Percentiles rank a stretch among this genome's conserved stretches.
Conservation (phyloP, 257 asterid species). For the Solanum sejunctum region DNA sequence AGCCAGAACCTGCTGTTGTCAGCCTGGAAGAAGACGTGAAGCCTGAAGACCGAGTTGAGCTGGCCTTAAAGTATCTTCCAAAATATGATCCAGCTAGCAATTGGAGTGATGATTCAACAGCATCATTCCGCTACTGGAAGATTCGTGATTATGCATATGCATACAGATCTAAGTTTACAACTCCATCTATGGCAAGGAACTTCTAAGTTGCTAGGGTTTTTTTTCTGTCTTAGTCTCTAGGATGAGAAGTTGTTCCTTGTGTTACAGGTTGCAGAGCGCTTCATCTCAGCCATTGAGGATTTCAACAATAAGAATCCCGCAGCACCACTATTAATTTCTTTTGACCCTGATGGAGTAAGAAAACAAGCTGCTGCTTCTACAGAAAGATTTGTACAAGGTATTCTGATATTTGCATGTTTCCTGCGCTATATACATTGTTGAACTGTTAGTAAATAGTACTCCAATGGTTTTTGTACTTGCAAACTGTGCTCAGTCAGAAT, state of each 20-base stretch:
- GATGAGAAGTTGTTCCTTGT: neutral
- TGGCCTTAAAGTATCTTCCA: slow-evolving; percentile 74
- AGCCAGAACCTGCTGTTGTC: slow-evolving; percentile 51
- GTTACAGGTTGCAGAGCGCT: slow-evolving; percentile 77
- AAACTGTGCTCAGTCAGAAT: neutral
- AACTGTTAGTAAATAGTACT: neutral
- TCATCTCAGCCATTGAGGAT: slow-evolving; percentile 77
- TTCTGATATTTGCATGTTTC: neutral
- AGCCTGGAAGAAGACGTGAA: slow-evolving; percentile 59
- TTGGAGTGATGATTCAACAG: slow-evolving; percentile 45
- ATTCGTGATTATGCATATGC: slow-evolving; percentile 97
- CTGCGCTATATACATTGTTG: neutral
- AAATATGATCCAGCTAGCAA: slow-evolving; percentile 50
- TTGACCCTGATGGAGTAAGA: slow-evolving; percentile 69
- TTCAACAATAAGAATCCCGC: slow-evolving; percentile 49
- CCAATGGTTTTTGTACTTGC: neutral
- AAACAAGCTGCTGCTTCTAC: slow-evolving; percentile 93
- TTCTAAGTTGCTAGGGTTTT: neutral
- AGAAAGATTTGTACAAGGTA: slow-evolving; percentile 89
- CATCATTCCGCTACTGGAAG: slow-evolving; percentile 83
- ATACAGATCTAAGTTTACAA: slow-evolving; percentile 70
- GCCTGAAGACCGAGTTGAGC: slow-evolving; percentile 66
- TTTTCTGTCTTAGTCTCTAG: neutral
- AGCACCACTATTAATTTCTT: slow-evolving; percentile 67
- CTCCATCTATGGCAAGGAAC: slow-evolving; percentile 71